phyloP scores from a whole-genome alignment of 164 flowering plant species.

The Cinnamomum micranthum region DNA sequence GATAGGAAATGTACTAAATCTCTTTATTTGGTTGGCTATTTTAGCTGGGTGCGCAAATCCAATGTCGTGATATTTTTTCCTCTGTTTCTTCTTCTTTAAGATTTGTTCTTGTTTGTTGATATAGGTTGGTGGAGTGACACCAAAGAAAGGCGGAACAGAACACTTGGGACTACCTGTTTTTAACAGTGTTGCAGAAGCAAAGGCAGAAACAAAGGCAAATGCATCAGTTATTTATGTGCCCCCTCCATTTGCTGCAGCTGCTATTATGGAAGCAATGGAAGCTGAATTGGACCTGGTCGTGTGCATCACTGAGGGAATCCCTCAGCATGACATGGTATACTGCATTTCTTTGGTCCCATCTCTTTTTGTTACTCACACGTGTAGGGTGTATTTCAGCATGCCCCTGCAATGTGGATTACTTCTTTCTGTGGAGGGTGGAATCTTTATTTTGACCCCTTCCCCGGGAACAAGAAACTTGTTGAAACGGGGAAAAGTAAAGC shows the following conservation, averaged over 20 bases:
- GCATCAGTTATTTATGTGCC: conserved; percentile 97
- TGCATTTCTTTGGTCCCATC: not conserved
- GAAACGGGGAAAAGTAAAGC: too few relatives aligned
- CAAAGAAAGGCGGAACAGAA: conserved; percentile 90
- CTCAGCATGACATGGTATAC: conserved; percentile 96
- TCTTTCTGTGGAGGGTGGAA: too few relatives aligned
- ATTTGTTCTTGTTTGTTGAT: conserved; percentile 1
- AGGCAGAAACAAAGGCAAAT: conserved; percentile 96
- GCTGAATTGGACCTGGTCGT: conserved; percentile 95
- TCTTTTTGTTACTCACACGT: not conserved
- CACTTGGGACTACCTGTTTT: conserved; percentile 97
- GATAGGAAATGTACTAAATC: too few relatives aligned
- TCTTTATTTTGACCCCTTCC: too few relatives aligned
- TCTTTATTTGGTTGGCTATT: too few relatives aligned
- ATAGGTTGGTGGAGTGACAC: conserved; percentile 98
- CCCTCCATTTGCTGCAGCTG: conserved; percentile 96
- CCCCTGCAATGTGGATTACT: too few relatives aligned
- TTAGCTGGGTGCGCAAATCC: not conserved
- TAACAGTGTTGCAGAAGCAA: conserved; percentile 96
- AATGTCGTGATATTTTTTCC: too few relatives aligned
- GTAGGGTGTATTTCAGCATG: too few relatives aligned
- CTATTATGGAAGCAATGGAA: conserved; percentile 93
- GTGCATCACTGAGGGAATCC: conserved; percentile 97
- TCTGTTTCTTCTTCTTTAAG: too few relatives aligned
- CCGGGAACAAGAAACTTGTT: too few relatives aligned